Evolutionary conservation across 495 filamentous ascomycete genomes (phyloP), one percentile per base, ranked within the genome.

Genomic region (Penicillium steckii): DNA sequence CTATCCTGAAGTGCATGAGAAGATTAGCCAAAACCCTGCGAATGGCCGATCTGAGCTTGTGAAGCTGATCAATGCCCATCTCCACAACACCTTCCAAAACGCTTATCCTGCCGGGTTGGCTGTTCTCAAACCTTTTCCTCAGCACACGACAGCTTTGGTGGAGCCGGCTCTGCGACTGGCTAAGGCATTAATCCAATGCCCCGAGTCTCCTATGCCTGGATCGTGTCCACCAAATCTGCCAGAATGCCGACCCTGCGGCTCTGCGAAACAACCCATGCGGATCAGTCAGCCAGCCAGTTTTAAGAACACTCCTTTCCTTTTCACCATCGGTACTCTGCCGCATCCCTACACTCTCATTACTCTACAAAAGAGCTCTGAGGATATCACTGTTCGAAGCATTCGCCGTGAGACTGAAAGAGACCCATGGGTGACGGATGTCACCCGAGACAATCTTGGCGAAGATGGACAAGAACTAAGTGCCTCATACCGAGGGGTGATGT

Each of bases 171-270:
- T 84, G 30, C 69, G 83, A 18, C 74, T 97, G 13, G 91, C 91
- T 1, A 72, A 80, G 23, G 80, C 85, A 21, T 83, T 98, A 3
- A 80, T 83, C 7, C 70, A 80, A 55, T 98, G 94, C 64, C 80
- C 89, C 0, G 69, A 80, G 8, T 82, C 82, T 0, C 89, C 91
- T 0, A 71, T 87, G 3, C 85, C 88, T 1, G 54, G 76, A 0
- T 89, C 88, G n/a, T 98, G 94, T 62, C 94, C 94, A 2, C 91
- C 91, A 0, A 97, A 97, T 65, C 56, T 70, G 0, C 82, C 72
- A 1, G 77, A 80, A 23, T 98, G 94, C 70, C 80, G 78, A 15
- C 83, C 86, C 10, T 98, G 94, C 69, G 78, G 82, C 35, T 59
- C 63, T 50, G 47, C 57, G 1, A 70, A 75, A 6, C 75, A 80